A percentile compares a stretch with the other conserved stretches of the same genome.
phyloP scores from a whole-genome alignment of 768 basidiomycete genomes.

The Xerocomellus amylosporus region DNA sequence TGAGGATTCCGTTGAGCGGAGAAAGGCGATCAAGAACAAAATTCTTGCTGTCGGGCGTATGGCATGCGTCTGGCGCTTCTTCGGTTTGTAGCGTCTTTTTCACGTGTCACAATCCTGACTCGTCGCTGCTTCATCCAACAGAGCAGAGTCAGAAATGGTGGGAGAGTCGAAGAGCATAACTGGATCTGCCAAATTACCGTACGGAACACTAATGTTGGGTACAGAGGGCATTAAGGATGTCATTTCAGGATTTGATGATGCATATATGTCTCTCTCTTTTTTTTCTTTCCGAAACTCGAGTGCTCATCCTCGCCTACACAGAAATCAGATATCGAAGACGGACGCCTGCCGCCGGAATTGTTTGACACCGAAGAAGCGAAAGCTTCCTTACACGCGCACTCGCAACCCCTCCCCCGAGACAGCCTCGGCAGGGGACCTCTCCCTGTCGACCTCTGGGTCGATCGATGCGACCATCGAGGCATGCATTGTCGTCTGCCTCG shows the following conservation, averaged over 20 bases:
- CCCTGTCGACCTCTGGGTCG: too few relatives aligned
- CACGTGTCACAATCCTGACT: neutral
- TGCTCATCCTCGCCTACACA: too few relatives aligned
- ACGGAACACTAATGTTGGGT: slow-evolving; percentile 80
- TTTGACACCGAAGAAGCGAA: too few relatives aligned
- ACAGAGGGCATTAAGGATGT: slow-evolving; percentile 94
- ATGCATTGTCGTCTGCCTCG: too few relatives aligned
- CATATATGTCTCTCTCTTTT: too few relatives aligned
- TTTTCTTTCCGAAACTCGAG: too few relatives aligned
- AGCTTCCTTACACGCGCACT: too few relatives aligned
- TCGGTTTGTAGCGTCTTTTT: slow-evolving; percentile 57
- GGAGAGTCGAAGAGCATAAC: slow-evolving; percentile 93
- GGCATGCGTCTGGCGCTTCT: slow-evolving; percentile 92
- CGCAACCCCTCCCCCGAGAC: too few relatives aligned
- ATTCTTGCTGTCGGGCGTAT: slow-evolving; percentile 97
- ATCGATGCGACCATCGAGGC: too few relatives aligned
- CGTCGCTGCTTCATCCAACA: slow-evolving; percentile 26
- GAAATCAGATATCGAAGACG: too few relatives aligned
- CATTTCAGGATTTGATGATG: slow-evolving; percentile 60
- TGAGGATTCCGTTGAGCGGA: slow-evolving; percentile 64
- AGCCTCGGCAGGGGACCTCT: too few relatives aligned
- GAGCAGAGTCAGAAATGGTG: slow-evolving; percentile 97
- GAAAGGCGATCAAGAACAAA: slow-evolving; percentile 96
- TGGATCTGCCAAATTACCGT: slow-evolving; percentile 74
- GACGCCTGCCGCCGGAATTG: too few relatives aligned